Evolutionary conservation across 139 green algal species (phyloP).

Genomic region (Gonium pectorale): DNA sequence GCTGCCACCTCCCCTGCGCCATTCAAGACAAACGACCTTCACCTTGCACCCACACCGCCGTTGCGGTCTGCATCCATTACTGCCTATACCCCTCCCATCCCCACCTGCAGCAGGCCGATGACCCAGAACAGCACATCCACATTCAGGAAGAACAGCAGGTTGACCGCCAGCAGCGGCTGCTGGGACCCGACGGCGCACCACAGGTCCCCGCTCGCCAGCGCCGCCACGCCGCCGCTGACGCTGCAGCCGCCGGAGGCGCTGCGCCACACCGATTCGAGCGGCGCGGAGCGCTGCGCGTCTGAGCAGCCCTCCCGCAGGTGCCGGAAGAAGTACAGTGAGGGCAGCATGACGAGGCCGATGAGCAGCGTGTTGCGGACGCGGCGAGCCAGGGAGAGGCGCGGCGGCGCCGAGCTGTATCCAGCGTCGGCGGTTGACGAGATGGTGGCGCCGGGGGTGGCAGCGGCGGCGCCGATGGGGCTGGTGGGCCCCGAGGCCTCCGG

Average conservation of each 20-base stretch:
- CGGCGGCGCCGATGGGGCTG: not conserved
- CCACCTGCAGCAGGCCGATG: constrained; percentile 60
- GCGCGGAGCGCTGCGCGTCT: not conserved
- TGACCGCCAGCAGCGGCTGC: constrained; percentile 53
- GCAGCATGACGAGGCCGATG: constrained; percentile 6
- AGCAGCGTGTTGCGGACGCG: constrained; percentile 20
- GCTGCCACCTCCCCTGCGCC: too few species aligned
- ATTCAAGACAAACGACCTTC: too few species aligned
- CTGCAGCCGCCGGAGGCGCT: too few species aligned
- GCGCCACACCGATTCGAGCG: not conserved
- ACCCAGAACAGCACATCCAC: constrained; percentile 68
- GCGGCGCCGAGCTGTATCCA: not conserved
- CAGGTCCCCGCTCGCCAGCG: not conserved
- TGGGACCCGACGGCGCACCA: constrained; percentile 50
- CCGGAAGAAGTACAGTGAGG: constrained; percentile 9
- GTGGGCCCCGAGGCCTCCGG: not conserved
- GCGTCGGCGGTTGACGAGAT: too few species aligned
- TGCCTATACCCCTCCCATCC: not conserved
- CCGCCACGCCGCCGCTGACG: not conserved
- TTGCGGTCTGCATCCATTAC: too few species aligned
- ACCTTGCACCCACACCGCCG: too few species aligned
- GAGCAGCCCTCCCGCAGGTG: constrained; percentile 21
- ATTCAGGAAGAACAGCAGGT: constrained; percentile 61
- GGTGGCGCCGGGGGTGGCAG: too few species aligned
- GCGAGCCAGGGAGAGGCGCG: not conserved